These are phyloP conservation scores for Annulohypoxylon truncatum DNA, from an alignment of 2,329 filamentous ascomycete species.

Conservation along the genomic window DNA sequence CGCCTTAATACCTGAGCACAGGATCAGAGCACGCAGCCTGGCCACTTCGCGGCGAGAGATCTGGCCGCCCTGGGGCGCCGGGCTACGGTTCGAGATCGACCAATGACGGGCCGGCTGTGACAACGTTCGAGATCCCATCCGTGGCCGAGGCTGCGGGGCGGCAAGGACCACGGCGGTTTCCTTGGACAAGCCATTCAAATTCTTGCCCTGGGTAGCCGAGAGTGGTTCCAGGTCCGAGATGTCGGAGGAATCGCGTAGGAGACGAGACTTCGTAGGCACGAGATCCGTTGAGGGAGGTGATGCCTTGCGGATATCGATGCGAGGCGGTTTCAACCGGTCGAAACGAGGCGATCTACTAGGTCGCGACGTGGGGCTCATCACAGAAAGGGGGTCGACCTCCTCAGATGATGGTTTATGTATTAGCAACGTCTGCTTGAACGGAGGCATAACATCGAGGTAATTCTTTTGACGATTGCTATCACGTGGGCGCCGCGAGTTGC, in stretches of 20 bases:
- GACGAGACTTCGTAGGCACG: constrained; percentile 33
- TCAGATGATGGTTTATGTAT: constrained; percentile 35
- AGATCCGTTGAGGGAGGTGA: constrained; percentile 53
- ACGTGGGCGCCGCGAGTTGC: constrained; percentile 48
- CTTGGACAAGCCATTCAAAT: constrained; percentile 50
- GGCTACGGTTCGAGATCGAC: constrained; percentile 61
- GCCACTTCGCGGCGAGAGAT: constrained; percentile 80
- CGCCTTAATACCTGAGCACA: constrained; percentile 91
- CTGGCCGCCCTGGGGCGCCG: constrained; percentile 52
- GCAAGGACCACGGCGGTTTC: constrained; percentile 52
- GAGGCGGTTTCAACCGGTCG: constrained; percentile 62
- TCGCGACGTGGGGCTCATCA: constrained; percentile 42
- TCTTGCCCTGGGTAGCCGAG: constrained; percentile 47
- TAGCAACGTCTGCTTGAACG: constrained; percentile 57
- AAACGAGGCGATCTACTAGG: constrained; percentile 59
- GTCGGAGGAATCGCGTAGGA: constrained; percentile 50
- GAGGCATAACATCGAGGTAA: constrained; percentile 64
- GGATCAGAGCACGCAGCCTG: constrained; percentile 78
- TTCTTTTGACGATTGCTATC: constrained; percentile 55
- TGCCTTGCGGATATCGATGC: constrained; percentile 59
- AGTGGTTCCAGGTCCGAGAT: constrained; percentile 55
- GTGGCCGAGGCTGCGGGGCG: constrained; percentile 39
- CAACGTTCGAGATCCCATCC: constrained; percentile 18
- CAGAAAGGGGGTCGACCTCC: constrained; percentile 35
- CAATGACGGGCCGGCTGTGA: constrained; percentile 54